Conservation (phyloP, 2,329 filamentous ascomycete genomes). For the Penicillium paneum region DNA sequence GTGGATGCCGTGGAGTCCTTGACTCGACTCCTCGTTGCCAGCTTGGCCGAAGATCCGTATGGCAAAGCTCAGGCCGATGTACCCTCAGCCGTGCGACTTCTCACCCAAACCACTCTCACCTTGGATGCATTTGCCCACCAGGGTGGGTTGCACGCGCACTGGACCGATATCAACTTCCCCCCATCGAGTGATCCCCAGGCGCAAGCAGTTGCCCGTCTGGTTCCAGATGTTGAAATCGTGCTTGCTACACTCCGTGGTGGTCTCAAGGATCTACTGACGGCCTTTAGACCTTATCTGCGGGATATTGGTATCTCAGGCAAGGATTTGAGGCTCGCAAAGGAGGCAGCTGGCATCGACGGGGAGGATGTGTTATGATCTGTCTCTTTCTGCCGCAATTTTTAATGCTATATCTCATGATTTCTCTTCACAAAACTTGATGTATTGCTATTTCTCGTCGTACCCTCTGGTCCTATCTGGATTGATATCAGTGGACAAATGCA, state of each 20-base stretch:
- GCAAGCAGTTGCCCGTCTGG: slow-evolving; percentile 37
- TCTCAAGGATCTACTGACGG: slow-evolving; percentile 62
- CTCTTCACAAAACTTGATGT: slow-evolving; percentile 13
- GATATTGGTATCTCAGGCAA: slow-evolving; percentile 66
- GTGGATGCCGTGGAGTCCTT: slow-evolving; percentile 70
- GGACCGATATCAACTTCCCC: slow-evolving; percentile 68
- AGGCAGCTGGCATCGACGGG: slow-evolving; percentile 48
- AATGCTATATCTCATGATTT: slow-evolving; percentile 11
- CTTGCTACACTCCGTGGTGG: slow-evolving; percentile 62
- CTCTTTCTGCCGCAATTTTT: slow-evolving; percentile 1
- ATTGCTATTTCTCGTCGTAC: slow-evolving; percentile 16
- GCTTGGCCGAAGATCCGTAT: slow-evolving; percentile 74
- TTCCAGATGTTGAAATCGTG: slow-evolving; percentile 68
- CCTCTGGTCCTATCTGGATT: slow-evolving; percentile 12
- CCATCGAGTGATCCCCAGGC: slow-evolving; percentile 35
- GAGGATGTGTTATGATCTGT: slow-evolving; percentile 21
- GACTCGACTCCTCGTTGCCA: slow-evolving; percentile 66
- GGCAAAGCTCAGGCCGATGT: slow-evolving; percentile 85
- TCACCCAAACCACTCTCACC: slow-evolving; percentile 66
- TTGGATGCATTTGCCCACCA: slow-evolving; percentile 63
- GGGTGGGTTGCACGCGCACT: slow-evolving; percentile 58
- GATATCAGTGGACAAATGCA: slow-evolving; percentile 26
- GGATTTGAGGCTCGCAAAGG: slow-evolving; percentile 71
- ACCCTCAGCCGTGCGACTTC: slow-evolving; percentile 66
- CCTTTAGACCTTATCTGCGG: slow-evolving; percentile 71